Evolutionary conservation across 805 yeast species (phyloP).

Genomic region (Saccharomyces paradoxus): DNA sequence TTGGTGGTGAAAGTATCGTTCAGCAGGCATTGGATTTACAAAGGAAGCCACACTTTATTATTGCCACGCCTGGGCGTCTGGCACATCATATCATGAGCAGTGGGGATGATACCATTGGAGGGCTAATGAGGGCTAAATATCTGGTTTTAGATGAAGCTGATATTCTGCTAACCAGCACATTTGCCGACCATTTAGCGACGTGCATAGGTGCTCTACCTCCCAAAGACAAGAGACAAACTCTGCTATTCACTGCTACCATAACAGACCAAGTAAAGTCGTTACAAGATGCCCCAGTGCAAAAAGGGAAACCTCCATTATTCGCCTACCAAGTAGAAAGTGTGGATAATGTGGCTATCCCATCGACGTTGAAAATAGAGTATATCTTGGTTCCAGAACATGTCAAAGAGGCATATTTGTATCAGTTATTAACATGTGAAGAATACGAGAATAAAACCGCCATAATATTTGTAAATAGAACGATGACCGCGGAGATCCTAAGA

Average conservation of each 20-base stretch:
- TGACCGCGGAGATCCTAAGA: conserved; percentile 79
- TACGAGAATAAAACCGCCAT: conserved; percentile 65
- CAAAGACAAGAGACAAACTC: conserved; percentile 69
- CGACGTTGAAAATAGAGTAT: conserved; percentile 56
- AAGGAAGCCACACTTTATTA: conserved; percentile 82
- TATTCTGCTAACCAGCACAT: conserved; percentile 74
- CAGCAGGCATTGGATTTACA: conserved; percentile 77
- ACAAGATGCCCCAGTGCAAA: conserved; percentile 52
- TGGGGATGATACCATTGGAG: conserved; percentile 80
- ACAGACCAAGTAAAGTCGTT: conserved; percentile 84
- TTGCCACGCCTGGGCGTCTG: conserved; percentile 94
- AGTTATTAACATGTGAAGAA: conserved; percentile 52
- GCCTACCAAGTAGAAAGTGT: conserved; percentile 68
- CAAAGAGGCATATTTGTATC: conserved; percentile 79
- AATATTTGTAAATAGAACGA: conserved; percentile 85
- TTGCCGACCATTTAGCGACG: conserved; percentile 65
- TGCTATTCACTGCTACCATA: conserved; percentile 90
- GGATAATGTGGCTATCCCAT: conserved; percentile 74
- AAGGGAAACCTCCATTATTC: conserved; percentile 48
- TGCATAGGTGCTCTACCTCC: conserved; percentile 70
- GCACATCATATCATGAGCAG: conserved; percentile 85
- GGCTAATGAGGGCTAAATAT: conserved; percentile 68
- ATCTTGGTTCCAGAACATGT: conserved; percentile 79
- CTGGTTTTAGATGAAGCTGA: conserved; percentile 95
- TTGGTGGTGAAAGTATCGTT: conserved; percentile 94